phyloP scores from a whole-genome alignment of 768 basidiomycete genomes.

The Naematelia encephala region DNA sequence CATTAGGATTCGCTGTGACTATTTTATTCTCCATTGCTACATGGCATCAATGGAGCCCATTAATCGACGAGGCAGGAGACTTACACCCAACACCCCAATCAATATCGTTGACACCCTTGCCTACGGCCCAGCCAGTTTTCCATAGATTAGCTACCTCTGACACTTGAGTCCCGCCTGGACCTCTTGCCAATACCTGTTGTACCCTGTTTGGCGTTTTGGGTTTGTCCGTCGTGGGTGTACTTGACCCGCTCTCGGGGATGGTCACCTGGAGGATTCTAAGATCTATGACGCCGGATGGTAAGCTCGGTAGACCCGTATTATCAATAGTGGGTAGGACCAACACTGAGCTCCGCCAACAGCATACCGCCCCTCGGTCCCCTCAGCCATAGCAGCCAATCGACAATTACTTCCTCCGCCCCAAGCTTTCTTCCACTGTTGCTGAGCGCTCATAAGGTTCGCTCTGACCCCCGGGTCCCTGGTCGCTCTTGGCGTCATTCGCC shows the following conservation, averaged over 20 bases:
- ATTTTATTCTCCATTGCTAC: slow-evolving; percentile 43
- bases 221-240: slow-evolving; percentile 12
- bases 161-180: slow-evolving; percentile 38
- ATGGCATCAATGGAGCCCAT: not conserved
- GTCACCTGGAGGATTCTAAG: slow-evolving; percentile 33
- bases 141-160: slow-evolving; percentile 45
- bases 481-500: slow-evolving; percentile 1
- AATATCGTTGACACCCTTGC: slow-evolving; percentile 43
- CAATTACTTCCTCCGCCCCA: slow-evolving; percentile 23
- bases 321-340: slow-evolving; percentile 13
- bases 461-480: slow-evolving; percentile 21
- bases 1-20: slow-evolving; percentile 42
- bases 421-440: slow-evolving; percentile 6
- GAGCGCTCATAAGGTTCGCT: slow-evolving; percentile 20
- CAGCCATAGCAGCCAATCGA: slow-evolving; percentile 36
- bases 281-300: slow-evolving; percentile 14
- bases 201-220: slow-evolving; percentile 5
- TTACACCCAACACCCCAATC: slow-evolving; percentile 48
- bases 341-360: slow-evolving; percentile 44
- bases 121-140: slow-evolving; percentile 37
- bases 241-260: slow-evolving; percentile 5
- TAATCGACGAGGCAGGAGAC: slow-evolving; percentile 8
- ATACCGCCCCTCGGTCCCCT: slow-evolving; percentile 40
- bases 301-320: not conserved
- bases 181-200: slow-evolving; percentile 21